Base-by-base conservation (phyloP, 2,329 filamentous ascomycete species). In the Trichoderma koningiopsis region DNA sequence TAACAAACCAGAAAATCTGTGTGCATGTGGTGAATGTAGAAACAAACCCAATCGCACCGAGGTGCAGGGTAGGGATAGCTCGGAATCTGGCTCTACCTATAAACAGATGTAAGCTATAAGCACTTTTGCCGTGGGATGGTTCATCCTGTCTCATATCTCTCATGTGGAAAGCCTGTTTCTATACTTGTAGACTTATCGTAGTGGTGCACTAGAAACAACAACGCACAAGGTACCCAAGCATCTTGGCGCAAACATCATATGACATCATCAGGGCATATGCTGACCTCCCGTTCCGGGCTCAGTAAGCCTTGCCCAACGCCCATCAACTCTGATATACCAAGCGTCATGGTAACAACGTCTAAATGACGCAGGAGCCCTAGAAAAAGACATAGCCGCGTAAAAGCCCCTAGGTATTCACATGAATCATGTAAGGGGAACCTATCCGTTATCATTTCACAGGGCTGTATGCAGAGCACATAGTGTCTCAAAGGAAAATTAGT, bases 181-280 rank as follows among this genome's bases (percentile, higher is more conserved):
- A 24, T 24, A 49, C 5, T 19, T 19, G 33, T 35, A 47, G 22
- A 24, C 47, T 43, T 43, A 22, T 49, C 19, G 4, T 24, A n/a
- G 24, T 3, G 47, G 7, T 22, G 16, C n/a, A 10, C 49, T 55
- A 10, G 19, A 19, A 29, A 10, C 16, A 10, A 40, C 52, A 16
- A 6, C 11, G 29, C 40, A 27, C 24, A 35, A 29, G 31, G 13
- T 14, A 14, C 11, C 3, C 11, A 47, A 37, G 52, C 10, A 27
- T 47, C 13, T 27, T 4, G 35, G 61, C 8, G 37, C 35, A 66
- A 29, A n/a, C 53, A 66, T 33, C 27, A 33, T 16, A 66, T 49
- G 40, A 58, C 63, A 47, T 66, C 63, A 49, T 33, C 6, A 14
- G n/a, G n/a, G 61, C 31, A 47, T 53, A 19, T 33, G 52, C 62